Evolutionary conservation across 306 rosid genomes (phyloP).

Genomic region (Vigna unguiculata): DNA sequence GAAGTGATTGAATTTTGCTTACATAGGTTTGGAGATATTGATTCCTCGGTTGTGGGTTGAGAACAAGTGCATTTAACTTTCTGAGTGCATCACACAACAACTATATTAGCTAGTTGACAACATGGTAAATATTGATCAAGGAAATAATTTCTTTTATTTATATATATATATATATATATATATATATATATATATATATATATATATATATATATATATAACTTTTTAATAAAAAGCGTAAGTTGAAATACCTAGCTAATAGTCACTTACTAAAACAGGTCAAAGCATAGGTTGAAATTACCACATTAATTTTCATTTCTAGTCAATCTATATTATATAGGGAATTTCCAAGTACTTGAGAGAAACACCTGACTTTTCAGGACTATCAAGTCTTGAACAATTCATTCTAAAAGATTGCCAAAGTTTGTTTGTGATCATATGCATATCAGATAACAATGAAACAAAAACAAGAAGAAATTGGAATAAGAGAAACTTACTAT

Average conservation of each 20-base stretch:
- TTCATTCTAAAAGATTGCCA: no score
- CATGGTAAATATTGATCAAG: slow-evolving; percentile 25
- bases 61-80: slow-evolving; percentile 88
- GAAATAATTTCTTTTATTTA: background rate
- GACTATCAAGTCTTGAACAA: no score
- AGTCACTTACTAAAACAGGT: slow-evolving; percentile 12
- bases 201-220: no score
- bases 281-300: slow-evolving; percentile 16
- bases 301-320: slow-evolving; percentile 13
- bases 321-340: background rate
- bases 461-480: no score
- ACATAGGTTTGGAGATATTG: slow-evolving; percentile 90
- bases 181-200: no score
- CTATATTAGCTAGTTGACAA: slow-evolving; percentile 39
- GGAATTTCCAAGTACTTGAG: background rate
- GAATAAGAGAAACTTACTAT: no score
- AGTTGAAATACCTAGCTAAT: slow-evolving; percentile 16
- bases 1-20: slow-evolving; percentile 51
- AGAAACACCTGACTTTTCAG: no score
- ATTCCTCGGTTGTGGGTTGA: slow-evolving; percentile 79
- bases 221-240: background rate
- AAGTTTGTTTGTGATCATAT: no score
- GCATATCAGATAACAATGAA: no score
- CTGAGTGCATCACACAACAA: slow-evolving; percentile 56
- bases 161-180: no score